Evolutionary conservation across 371 early-diverging fungal species (phyloP).

Genomic region (Mortierella sp.): DNA sequence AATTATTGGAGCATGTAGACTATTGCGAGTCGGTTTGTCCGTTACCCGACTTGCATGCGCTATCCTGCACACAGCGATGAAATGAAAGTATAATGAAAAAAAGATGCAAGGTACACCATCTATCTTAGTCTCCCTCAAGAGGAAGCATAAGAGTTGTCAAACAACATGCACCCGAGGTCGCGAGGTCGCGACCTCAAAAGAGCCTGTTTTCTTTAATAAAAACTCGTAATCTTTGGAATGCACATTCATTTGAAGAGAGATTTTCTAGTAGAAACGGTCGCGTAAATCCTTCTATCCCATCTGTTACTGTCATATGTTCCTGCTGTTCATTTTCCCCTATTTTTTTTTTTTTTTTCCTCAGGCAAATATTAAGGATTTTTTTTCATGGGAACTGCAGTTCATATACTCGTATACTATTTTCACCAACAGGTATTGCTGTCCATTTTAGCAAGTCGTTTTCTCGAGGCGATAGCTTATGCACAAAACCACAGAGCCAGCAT

Average conservation of each 20-base stretch:
- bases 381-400: conserved; percentile 34
- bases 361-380: background rate
- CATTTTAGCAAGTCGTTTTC: background rate
- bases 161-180: no score
- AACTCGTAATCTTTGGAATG: background rate
- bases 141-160: no score
- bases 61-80: no score
- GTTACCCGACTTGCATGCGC: no score
- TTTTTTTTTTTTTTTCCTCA: conserved; percentile 6
- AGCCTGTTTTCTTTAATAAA: no score
- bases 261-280: background rate
- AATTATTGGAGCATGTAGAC: no score
- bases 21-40: no score
- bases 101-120: no score
- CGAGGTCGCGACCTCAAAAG: no score
- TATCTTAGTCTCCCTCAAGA: no score
- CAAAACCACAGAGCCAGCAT: background rate
- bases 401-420: background rate
- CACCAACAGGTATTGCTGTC: background rate
- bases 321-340: conserved; percentile 17
- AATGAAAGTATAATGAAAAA: no score
- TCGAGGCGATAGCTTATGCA: background rate
- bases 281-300: background rate
- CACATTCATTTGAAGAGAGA: background rate
- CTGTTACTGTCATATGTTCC: conserved; percentile 2